phyloP scores from a whole-genome alignment of 257 asterid species.

The Rubia yunnanensis region DNA sequence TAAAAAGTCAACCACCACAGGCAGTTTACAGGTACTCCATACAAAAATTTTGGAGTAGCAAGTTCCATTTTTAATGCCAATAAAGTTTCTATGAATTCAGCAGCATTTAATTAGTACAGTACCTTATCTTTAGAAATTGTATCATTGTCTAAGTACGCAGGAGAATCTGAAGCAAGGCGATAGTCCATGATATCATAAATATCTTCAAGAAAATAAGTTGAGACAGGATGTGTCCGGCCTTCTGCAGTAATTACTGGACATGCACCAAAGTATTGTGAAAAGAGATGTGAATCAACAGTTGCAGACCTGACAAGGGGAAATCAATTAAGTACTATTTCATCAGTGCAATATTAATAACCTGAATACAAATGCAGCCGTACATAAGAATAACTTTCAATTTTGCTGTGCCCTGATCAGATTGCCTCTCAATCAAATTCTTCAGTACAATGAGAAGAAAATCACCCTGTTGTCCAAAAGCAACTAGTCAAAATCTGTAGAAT shows the following conservation, averaged over 20 bases:
- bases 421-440: constrained; percentile 86
- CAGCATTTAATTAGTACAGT: constrained; percentile 9
- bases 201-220: constrained; percentile 84
- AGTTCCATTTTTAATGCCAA: not conserved
- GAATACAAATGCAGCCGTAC: constrained; percentile 41
- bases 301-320: constrained; percentile 67
- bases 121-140: constrained; percentile 55
- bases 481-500: constrained; percentile 18
- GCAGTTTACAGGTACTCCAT: not conserved
- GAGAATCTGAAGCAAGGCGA: constrained; percentile 87
- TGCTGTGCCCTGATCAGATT: constrained; percentile 35
- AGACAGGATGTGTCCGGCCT: constrained; percentile 93
- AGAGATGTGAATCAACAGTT: constrained; percentile 85
- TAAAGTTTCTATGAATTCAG: not conserved
- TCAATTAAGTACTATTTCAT: constrained; percentile 8
- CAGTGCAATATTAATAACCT: constrained; percentile 15
- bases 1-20: too few species aligned
- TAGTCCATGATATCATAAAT: constrained; percentile 67
- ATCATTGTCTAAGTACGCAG: constrained; percentile 56
- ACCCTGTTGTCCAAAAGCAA: constrained; percentile 62
- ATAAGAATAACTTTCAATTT: constrained; percentile 87
- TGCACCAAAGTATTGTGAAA: constrained; percentile 77
- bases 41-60: not conserved
- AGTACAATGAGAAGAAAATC: constrained; percentile 89
- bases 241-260: constrained; percentile 95